Conservation (phyloP, 371 early-diverging fungal species). For the Dichotomocladium elegans region DNA sequence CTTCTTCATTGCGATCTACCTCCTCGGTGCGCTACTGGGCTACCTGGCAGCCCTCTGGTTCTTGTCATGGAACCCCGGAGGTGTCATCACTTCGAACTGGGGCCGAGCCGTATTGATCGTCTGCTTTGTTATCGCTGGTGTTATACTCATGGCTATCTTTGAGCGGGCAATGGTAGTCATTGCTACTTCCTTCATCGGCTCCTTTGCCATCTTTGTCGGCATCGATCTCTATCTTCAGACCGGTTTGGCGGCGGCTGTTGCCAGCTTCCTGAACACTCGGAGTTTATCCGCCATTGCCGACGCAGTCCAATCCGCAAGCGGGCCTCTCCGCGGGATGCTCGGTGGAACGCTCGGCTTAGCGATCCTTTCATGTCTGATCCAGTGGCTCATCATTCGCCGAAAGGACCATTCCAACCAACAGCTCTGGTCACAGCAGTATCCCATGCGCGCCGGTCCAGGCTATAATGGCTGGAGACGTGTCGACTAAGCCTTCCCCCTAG, state of each 20-base stretch:
- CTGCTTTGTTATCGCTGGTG: constrained; percentile 40
- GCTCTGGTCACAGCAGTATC: constrained; percentile 32
- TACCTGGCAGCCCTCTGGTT: constrained; percentile 54
- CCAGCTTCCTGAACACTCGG: constrained; percentile 25
- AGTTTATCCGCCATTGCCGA: too few relatives aligned
- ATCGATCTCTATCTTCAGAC: constrained; percentile 54
- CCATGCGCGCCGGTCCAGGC: constrained; percentile 15
- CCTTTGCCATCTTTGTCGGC: constrained; percentile 54
- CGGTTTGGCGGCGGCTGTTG: constrained; percentile 38
- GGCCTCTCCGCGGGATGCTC: constrained; percentile 57
- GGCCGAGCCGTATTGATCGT: constrained; percentile 54
- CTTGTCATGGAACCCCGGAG: constrained; percentile 45
- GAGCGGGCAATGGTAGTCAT: constrained; percentile 51
- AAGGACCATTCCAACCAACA: constrained; percentile 10
- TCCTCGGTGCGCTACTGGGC: constrained; percentile 55
- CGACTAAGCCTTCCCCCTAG: neutral
- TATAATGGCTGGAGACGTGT: constrained; percentile 42
- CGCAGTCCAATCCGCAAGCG: constrained; percentile 24
- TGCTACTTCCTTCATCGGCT: constrained; percentile 51
- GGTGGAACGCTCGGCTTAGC: constrained; percentile 51
- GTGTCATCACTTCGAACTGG: constrained; percentile 47
- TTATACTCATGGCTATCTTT: constrained; percentile 48
- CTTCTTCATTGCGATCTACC: constrained; percentile 55
- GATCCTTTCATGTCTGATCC: constrained; percentile 47
- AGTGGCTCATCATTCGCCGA: constrained; percentile 34